These are phyloP conservation scores for Mortierella sp. DNA, from an alignment of 371 early-diverging fungal genomes.

Conservation along the genomic window DNA sequence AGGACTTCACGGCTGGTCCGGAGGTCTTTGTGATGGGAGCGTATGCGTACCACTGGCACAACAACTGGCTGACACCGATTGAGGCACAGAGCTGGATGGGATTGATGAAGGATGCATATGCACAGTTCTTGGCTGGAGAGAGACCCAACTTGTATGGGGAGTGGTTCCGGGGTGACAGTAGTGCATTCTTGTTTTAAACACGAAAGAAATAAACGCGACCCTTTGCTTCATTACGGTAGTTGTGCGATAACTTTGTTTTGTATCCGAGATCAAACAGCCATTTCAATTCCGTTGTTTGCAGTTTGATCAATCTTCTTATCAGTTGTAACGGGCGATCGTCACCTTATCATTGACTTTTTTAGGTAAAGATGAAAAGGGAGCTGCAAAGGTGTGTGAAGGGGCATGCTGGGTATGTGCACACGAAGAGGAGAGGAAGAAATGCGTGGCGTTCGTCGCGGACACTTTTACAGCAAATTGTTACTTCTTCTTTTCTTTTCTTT, in stretches of 20 bases:
- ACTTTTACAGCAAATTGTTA: background rate
- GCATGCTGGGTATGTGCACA: too few species aligned
- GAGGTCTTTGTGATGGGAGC: slow-evolving; percentile 46
- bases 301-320: too few species aligned
- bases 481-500: background rate
- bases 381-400: too few species aligned
- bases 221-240: too few species aligned
- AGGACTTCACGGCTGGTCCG: slow-evolving; percentile 39
- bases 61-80: slow-evolving; percentile 38
- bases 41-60: slow-evolving; percentile 50
- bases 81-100: slow-evolving; percentile 46
- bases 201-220: background rate
- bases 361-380: too few species aligned
- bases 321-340: too few species aligned
- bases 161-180: slow-evolving; percentile 27
- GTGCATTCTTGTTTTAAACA: slow-evolving; percentile 6
- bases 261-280: too few species aligned
- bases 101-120: slow-evolving; percentile 29
- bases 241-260: too few species aligned
- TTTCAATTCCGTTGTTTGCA: too few species aligned
- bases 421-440: too few species aligned
- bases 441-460: background rate
- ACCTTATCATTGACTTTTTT: too few species aligned
- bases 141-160: slow-evolving; percentile 46
- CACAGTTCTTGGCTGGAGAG: slow-evolving; percentile 28